A percentile compares a stretch with the other conserved stretches of the same genome.
Evolutionary conservation across 2,329 filamentous ascomycete genomes (phyloP).

Genomic region (Penicillium freii): DNA sequence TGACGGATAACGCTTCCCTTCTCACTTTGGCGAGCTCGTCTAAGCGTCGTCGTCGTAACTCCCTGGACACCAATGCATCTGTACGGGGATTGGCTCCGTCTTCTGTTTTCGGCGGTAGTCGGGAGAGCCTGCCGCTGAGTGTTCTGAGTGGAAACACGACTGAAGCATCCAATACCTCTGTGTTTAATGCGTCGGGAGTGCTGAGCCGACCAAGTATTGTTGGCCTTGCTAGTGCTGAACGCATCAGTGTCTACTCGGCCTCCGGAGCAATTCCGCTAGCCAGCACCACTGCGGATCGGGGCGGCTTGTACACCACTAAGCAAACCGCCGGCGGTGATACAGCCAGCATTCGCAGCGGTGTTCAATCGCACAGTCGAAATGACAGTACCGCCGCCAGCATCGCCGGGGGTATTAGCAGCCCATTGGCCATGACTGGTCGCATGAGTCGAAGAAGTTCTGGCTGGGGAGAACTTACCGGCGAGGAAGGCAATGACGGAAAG

Average conservation of each 20-base stretch:
- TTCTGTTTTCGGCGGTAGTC: slow-evolving; percentile 62
- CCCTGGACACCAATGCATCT: slow-evolving; percentile 65
- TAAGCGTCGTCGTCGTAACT: slow-evolving; percentile 62
- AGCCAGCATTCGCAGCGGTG: slow-evolving; percentile 74
- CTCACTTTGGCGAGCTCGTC: slow-evolving; percentile 64
- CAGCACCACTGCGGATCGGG: slow-evolving; percentile 68
- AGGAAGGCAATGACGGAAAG: slow-evolving; percentile 36
- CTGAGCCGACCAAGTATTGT: slow-evolving; percentile 52
- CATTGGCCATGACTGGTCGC: slow-evolving; percentile 51
- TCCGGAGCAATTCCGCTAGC: slow-evolving; percentile 60
- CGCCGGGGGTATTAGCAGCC: slow-evolving; percentile 56
- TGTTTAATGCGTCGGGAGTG: slow-evolving; percentile 40
- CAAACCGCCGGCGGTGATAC: slow-evolving; percentile 59
- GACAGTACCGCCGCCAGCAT: slow-evolving; percentile 81
- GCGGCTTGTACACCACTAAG: slow-evolving; percentile 72
- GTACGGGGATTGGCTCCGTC: slow-evolving; percentile 63
- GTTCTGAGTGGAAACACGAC: slow-evolving; percentile 57
- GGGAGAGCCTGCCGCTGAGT: slow-evolving; percentile 62
- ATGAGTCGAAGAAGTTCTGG: slow-evolving; percentile 46
- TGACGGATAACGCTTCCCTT: slow-evolving; percentile 65
- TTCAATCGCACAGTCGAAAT: slow-evolving; percentile 72
- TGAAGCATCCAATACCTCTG: slow-evolving; percentile 44
- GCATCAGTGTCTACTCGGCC: slow-evolving; percentile 71
- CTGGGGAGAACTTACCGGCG: slow-evolving; percentile 46
- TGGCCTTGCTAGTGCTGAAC: slow-evolving; percentile 57